Evolutionary conservation across 2,329 filamentous ascomycete species (phyloP), one percentile per base, ranked within the genome.

Genomic region (Paraphoma sp.): DNA sequence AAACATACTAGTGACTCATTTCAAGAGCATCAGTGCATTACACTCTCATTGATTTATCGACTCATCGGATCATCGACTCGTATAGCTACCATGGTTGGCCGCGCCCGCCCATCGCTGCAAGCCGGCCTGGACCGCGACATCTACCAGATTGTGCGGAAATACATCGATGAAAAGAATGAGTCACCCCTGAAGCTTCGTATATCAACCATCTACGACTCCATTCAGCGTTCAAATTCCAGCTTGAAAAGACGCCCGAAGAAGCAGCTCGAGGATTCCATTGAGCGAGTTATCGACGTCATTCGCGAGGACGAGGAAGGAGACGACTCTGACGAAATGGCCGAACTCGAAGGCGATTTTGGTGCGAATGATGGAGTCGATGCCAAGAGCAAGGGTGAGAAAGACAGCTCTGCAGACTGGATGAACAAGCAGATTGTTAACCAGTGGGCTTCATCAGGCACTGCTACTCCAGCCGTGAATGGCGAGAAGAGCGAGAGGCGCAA

Each of bases 171-270:
- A 49, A 84, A 86, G 48, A 79, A 83, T 46, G 68, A 74, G 31
- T 71, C 68, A 6, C 57, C 67, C 16, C 78, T 81, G 7, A 82
- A 80, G 51, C 78, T 90, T 6, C 87, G 86, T 1, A 80, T 89
- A 3, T 77, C 83, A 2, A 77, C 80, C 2, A 84, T 96, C 1
- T 97, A 95, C 73, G 89, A 93, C 40, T 86, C 86, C 56, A 92
- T 98, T 59, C 91, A 93, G 66, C 80, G 82, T 48, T 97, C 93
- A 12, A 97, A 97, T 74, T 96, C 93, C 0, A 93, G 90, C 51
- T 78, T 98, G 18, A 92, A 91, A 60, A 84, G 95, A 18, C 87
- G 90, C 64, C 92, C 92, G 40, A 96, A 95, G 76, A 89, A 88
- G 58, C 82, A 89, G 0, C 79, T 98, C 1, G 91, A 97, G 74